Evolutionary conservation across 2,329 filamentous ascomycete genomes (phyloP), one percentile per base, ranked within the genome.

Genomic region (Pyricularia pennisetigena): DNA sequence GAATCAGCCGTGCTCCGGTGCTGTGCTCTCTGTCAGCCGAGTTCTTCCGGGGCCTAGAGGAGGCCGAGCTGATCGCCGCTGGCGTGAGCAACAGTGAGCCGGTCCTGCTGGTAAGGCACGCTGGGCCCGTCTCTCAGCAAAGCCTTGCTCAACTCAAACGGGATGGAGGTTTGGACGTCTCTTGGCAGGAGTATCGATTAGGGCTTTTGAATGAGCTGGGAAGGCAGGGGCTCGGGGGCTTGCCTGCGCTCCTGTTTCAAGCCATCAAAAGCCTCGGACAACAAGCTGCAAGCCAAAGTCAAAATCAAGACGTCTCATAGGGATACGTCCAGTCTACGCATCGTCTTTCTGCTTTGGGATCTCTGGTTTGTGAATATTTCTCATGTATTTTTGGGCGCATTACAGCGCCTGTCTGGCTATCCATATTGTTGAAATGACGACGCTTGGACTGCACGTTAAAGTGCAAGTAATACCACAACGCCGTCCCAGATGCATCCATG

Each of bases 101-200:
- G 62, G 7, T 35, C 5, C 57, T 24, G 62, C 30, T 61, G 64
- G 78, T 78, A 24, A 80, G 87, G 28, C 88, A 90, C 73, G 83
- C 85, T 2, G 88, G 88, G 0, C 92, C 92, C 0, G 88, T 93
- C 9, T 92, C 88, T 24, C 88, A 90, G 74, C 82, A 81, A 30
- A 90, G 87, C 67, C 78, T 97, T 72, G 81, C 79, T 32, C 80
- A 82, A n/a, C 78, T 95, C 64, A 85, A 83, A 28, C 84, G 82
- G 49, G 83, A 86, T 20, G 90, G 90, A 0, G 92, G 92, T 0
- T 75, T 93, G 29, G 81, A 78, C 66, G 75, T 94, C 57, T 82
- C 81, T 16, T 96, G 90, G 90, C 86, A 89, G 72, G 87, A 91
- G 66, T 97, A 93, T 76, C 84, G 90, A 69, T 80, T 92, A 6